A percentile compares a stretch with the other conserved stretches of the same genome.
Conservation (phyloP, 2,329 filamentous ascomycete species). For the Claviceps spartinae region DNA sequence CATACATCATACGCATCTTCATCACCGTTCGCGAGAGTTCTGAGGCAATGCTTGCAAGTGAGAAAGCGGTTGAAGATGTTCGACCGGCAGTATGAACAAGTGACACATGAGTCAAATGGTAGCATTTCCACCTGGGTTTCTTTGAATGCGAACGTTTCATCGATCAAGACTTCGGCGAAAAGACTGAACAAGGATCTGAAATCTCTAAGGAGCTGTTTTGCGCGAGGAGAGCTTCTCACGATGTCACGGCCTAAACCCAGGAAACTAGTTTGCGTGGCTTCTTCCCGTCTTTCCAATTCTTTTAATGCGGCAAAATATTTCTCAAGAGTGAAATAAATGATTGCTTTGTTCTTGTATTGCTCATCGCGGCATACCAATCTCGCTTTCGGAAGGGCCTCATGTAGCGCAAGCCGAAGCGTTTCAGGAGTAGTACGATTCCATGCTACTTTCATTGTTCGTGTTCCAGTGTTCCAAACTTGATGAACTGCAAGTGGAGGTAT, state of each 20-base stretch:
- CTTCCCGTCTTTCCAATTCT: slow-evolving; percentile 35
- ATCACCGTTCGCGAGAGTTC: slow-evolving; percentile 48
- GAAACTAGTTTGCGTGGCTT: slow-evolving; percentile 31
- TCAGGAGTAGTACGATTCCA: slow-evolving; percentile 95
- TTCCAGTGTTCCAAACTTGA: slow-evolving; percentile 96
- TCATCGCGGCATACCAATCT: slow-evolving; percentile 90
- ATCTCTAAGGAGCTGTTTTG: slow-evolving; percentile 64
- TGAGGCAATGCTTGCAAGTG: slow-evolving; percentile 75
- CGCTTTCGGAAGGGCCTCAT: slow-evolving; percentile 78
- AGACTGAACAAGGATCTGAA: slow-evolving; percentile 70
- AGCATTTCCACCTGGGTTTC: slow-evolving; percentile 63
- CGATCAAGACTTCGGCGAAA: slow-evolving; percentile 65
- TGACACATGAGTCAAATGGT: slow-evolving; percentile 79
- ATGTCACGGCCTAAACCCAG: slow-evolving; percentile 35
- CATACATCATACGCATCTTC: slow-evolving; percentile 91
- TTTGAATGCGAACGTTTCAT: slow-evolving; percentile 69
- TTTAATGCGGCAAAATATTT: slow-evolving; percentile 58
- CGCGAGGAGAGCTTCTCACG: slow-evolving; percentile 26
- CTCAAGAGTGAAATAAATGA: slow-evolving; percentile 73
- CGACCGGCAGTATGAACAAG: slow-evolving; percentile 86
- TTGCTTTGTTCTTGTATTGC: slow-evolving; percentile 97
- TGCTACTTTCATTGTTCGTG: slow-evolving; percentile 89
- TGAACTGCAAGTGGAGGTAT: slow-evolving; percentile 88
- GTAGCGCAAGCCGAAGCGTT: slow-evolving; percentile 72
- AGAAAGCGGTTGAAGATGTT: slow-evolving; percentile 97